Base-by-base conservation (phyloP, 1,284 basidiomycete genomes). In the Puccinia horiana region DNA sequence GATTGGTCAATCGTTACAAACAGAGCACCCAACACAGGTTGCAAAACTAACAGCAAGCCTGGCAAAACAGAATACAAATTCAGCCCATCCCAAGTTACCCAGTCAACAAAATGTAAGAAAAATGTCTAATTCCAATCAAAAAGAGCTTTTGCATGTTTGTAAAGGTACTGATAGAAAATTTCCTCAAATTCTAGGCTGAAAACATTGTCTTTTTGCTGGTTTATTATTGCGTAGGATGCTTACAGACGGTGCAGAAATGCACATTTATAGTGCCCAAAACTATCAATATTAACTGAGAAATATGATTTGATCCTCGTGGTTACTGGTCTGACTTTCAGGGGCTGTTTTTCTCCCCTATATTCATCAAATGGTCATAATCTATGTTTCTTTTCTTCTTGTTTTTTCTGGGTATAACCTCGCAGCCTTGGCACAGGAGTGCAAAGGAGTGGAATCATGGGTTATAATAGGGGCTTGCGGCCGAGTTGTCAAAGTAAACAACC, bases 161-260 rank as follows among this genome's bases (percentile, higher is more conserved):
- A 44, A 47, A 11, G 49, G 23, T 54, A 20, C 54, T 74, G 2
- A 74, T 74, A 35, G 32, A 4, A 20, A 26, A 20, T 18, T 6
- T 56, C 49, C 18, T 29, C 37, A 8, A 29, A 61, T 8, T 47
- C 29, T 49, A 81, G 79, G 70, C 70, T 63, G 79, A 58, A 58
- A 74, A 81, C 26, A 81, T 81, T 9, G 42, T 81, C 67, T n/a
- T 69, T 32, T 65, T 49, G 1, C 58, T 79, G 40, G 44, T 23
- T 37, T 37, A 56, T 37, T 79, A 79, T 49, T 1, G 49, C 8
- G 9, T 56, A 37, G 77, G 54, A 29, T 52, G 47, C n/a, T 44
- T 79, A 12, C 20, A 69, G 40, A 37, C 42, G 29, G n/a, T 79
- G 26, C 63, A 79, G 26, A 32, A 56, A 72, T 54, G 29, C 20